phyloP scores from a whole-genome alignment of 371 early-diverging fungal genomes.

The Massospora cicadina region DNA sequence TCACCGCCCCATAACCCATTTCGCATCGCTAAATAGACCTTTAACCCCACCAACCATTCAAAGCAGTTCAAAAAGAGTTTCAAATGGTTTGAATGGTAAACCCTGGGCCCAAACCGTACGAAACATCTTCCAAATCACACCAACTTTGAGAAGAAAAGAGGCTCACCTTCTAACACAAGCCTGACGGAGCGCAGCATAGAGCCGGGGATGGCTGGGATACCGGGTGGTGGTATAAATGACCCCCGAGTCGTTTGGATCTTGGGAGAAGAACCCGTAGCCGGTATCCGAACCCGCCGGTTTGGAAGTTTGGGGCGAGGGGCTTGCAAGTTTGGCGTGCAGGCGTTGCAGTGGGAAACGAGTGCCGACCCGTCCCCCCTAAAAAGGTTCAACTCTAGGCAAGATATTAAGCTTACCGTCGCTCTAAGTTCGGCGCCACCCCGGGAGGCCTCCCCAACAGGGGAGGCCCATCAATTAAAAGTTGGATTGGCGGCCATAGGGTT shows the following conservation, averaged over 20 bases:
- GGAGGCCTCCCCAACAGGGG: not conserved
- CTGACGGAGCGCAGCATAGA: constrained; percentile 30
- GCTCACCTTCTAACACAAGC: constrained; percentile 39
- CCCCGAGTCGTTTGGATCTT: constrained; percentile 24
- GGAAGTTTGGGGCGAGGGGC: constrained; percentile 13
- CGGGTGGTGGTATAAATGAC: constrained; percentile 28
- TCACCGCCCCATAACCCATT: not conserved
- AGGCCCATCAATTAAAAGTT: no score
- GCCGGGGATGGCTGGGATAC: constrained; percentile 26
- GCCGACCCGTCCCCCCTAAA: not conserved
- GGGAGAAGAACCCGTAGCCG: constrained; percentile 22
- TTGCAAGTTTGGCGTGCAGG: constrained; percentile 26
- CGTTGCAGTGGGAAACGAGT: constrained; percentile 18
- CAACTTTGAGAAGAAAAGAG: not conserved
- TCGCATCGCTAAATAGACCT: not conserved
- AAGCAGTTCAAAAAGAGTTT: no score
- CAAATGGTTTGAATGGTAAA: no score
- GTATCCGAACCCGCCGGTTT: constrained; percentile 14
- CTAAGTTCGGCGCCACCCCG: not conserved
- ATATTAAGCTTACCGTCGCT: not conserved
- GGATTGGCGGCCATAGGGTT: no score
- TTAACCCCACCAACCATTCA: no score
- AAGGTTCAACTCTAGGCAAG: not conserved
- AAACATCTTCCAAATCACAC: no score
- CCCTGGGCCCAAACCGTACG: no score